These are phyloP conservation scores for Eutrema yunnanense DNA, from an alignment of 345 rosid genomes.

Conservation along the genomic window DNA sequence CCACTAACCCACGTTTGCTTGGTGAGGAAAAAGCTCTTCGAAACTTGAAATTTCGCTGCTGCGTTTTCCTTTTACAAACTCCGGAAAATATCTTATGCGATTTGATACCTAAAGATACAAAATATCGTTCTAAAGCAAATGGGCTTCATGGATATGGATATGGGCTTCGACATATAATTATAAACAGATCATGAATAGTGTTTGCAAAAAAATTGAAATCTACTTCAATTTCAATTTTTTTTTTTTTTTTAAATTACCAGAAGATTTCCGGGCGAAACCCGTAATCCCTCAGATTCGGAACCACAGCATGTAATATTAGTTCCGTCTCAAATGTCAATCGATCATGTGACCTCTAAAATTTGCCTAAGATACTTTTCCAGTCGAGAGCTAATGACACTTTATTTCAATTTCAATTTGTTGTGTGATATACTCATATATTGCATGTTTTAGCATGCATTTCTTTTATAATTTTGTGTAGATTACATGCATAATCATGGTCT, in stretches of 20 bases:
- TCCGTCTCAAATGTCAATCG: no score
- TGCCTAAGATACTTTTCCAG: no score
- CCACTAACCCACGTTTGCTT: slow-evolving; percentile 27
- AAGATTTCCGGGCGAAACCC: no score
- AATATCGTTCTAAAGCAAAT: neutral
- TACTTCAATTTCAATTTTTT: neutral
- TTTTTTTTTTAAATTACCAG: neutral
- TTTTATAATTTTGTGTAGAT: no score
- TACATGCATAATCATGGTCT: no score
- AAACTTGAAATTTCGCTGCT: slow-evolving; percentile 16
- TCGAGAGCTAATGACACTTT: no score
- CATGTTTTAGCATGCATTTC: no score
- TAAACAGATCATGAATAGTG: neutral
- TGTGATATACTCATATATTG: no score
- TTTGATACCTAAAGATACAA: slow-evolving; percentile 17
- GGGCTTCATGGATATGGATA: slow-evolving; percentile 8
- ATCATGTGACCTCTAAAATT: no score
- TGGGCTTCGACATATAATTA: neutral
- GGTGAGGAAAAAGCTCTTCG: slow-evolving; percentile 5
- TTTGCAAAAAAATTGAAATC: neutral
- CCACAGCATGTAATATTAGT: no score
- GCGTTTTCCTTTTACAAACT: neutral
- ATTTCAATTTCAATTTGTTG: neutral
- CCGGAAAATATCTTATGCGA: slow-evolving; percentile 13
- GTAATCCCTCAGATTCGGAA: no score